These are phyloP conservation scores for Aspergillus oerlinghausenensis DNA, from an alignment of 2,329 filamentous ascomycete genomes.

Conservation along the genomic window DNA sequence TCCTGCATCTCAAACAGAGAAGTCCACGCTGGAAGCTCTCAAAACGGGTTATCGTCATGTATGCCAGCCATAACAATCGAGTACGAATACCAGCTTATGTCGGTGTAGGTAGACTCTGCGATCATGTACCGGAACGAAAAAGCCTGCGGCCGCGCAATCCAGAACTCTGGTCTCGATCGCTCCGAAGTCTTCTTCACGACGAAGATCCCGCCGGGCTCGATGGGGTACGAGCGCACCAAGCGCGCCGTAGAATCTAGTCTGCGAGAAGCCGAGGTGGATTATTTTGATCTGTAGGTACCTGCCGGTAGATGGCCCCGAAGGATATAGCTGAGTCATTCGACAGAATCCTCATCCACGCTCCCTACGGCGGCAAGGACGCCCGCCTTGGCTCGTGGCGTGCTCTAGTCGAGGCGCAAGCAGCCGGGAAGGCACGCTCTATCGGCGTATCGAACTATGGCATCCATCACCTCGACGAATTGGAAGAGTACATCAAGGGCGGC, in stretches of 20 bases:
- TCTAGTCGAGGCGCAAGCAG: conserved; percentile 68
- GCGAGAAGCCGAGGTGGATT: conserved; percentile 62
- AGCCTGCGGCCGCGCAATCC: conserved; percentile 64
- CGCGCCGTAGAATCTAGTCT: conserved; percentile 59
- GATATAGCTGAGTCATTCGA: background rate
- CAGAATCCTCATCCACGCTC: conserved; percentile 66
- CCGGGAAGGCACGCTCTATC: conserved; percentile 65
- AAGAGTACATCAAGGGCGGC: conserved; percentile 50
- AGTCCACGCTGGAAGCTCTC: conserved; percentile 24
- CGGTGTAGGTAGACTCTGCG: conserved; percentile 49
- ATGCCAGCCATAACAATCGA: background rate
- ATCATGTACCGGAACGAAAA: conserved; percentile 69
- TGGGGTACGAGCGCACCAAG: conserved; percentile 63
- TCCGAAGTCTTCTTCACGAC: conserved; percentile 75
- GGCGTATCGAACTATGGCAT: conserved; percentile 78
- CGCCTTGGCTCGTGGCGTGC: conserved; percentile 71
- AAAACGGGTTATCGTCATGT: conserved; percentile 30
- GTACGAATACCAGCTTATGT: background rate
- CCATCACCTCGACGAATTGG: conserved; percentile 66
- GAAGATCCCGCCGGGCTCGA: conserved; percentile 64
- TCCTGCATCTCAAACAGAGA: conserved; percentile 23
- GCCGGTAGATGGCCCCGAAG: background rate
- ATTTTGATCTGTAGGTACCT: conserved; percentile 62
- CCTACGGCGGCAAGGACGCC: conserved; percentile 66
- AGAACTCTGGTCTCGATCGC: conserved; percentile 52